phyloP scores from a whole-genome alignment of 495 filamentous ascomycete species.

The Lepraria neglecta region DNA sequence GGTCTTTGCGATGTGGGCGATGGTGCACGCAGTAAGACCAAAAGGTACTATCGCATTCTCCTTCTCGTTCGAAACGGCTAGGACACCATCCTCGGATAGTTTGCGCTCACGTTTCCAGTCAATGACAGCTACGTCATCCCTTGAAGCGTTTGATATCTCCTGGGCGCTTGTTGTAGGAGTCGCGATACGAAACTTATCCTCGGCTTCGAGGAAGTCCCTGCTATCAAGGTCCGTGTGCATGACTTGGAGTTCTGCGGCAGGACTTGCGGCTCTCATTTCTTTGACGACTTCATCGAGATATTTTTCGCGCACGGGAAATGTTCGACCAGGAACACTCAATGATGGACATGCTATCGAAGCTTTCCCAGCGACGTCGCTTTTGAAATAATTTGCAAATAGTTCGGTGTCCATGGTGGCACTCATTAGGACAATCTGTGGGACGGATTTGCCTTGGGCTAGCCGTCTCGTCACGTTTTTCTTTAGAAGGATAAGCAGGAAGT shows the following conservation, averaged over 20 bases:
- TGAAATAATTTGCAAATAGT: conserved; percentile 52
- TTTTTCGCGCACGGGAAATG: conserved; percentile 48
- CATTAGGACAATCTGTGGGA: conserved; percentile 53
- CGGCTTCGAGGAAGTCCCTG: conserved; percentile 34
- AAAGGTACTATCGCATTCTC: conserved; percentile 45
- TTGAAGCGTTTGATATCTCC: conserved; percentile 18
- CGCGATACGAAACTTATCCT: conserved; percentile 27
- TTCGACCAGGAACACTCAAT: conserved; percentile 50
- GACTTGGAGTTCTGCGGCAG: conserved; percentile 21
- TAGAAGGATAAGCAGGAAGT: conserved; percentile 50
- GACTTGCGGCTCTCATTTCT: conserved; percentile 32
- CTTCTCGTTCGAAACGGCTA: conserved; percentile 30
- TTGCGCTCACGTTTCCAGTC: conserved; percentile 43
- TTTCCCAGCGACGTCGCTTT: conserved; percentile 29
- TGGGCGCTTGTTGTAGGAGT: conserved; percentile 20
- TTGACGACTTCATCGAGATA: conserved; percentile 47
- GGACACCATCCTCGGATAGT: conserved; percentile 29
- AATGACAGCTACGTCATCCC: conserved; percentile 34
- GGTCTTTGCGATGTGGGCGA: conserved; percentile 46
- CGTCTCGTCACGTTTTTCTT: conserved; percentile 42
- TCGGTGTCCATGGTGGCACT: conserved; percentile 53
- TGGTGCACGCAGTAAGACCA: conserved; percentile 42
- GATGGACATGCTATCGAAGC: conserved; percentile 41
- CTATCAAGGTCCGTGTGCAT: conserved; percentile 34
- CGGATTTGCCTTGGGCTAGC: conserved; percentile 30